These are phyloP conservation scores for Tephrocybe sp. DNA, from an alignment of 768 basidiomycete species.

Conservation along the genomic window DNA sequence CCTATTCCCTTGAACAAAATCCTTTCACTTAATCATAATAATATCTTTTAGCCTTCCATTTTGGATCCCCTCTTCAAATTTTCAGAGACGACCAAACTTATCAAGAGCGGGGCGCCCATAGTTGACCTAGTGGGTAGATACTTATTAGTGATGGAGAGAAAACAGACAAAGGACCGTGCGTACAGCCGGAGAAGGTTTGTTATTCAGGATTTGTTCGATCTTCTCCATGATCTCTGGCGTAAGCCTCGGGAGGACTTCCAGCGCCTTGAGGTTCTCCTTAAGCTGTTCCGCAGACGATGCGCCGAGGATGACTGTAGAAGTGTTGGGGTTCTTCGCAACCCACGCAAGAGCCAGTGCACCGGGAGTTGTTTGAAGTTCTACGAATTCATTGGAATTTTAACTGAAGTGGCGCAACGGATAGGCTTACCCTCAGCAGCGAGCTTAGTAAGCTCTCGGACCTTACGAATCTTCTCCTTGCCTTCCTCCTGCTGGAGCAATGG, in stretches of 20 bases:
- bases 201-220: slow-evolving; percentile 62
- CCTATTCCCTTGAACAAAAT: no score
- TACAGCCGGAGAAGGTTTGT: slow-evolving; percentile 38
- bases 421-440: slow-evolving; percentile 55
- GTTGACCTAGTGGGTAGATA: background rate
- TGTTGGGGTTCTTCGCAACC: slow-evolving; percentile 72
- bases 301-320: slow-evolving; percentile 68
- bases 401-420: background rate
- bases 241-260: slow-evolving; percentile 66
- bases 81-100: background rate
- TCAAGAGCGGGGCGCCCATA: slow-evolving; percentile 7
- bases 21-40: no score
- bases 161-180: background rate
- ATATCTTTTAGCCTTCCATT: no score
- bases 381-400: background rate
- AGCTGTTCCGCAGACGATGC: slow-evolving; percentile 65
- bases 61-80: no score
- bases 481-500: slow-evolving; percentile 53
- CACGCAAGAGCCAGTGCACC: slow-evolving; percentile 77
- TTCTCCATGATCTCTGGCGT: slow-evolving; percentile 57
- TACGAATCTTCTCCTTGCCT: slow-evolving; percentile 68
- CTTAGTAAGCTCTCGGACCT: slow-evolving; percentile 66
- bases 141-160: background rate
- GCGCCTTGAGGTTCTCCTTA: slow-evolving; percentile 13
- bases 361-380: slow-evolving; percentile 45